Evolutionary conservation across 2,329 filamentous ascomycete species (phyloP).

Genomic region (Talaromyces marneffei): DNA sequence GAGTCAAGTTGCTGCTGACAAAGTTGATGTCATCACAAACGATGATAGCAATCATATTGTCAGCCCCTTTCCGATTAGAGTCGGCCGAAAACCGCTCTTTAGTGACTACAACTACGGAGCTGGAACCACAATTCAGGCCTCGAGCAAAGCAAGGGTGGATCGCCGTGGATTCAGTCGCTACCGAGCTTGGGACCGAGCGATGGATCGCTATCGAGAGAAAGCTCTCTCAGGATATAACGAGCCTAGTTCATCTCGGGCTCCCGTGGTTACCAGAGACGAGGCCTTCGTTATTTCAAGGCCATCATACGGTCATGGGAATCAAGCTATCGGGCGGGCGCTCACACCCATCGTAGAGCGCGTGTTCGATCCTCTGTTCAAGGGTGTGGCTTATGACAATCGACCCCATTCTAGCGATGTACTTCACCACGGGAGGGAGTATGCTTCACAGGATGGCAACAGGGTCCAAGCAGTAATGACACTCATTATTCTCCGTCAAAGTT

Average conservation of each 20-base stretch:
- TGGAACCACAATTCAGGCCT: background rate
- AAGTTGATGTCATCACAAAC: constrained; percentile 31
- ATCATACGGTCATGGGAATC: background rate
- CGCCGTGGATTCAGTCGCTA: constrained; percentile 44
- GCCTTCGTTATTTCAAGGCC: background rate
- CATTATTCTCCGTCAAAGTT: background rate
- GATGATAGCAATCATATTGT: constrained; percentile 34
- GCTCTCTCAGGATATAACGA: background rate
- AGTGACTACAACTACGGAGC: background rate
- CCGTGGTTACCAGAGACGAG: background rate
- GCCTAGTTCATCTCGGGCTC: background rate
- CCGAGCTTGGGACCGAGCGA: constrained; percentile 43
- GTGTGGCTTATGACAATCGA: background rate
- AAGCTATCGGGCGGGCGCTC: background rate
- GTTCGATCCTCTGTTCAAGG: background rate
- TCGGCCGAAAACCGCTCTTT: constrained; percentile 9
- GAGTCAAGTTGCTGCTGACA: constrained; percentile 31
- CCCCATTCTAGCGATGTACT: constrained; percentile 8
- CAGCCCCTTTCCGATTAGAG: constrained; percentile 29
- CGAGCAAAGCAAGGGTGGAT: constrained; percentile 30
- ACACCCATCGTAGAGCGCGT: constrained; percentile 7
- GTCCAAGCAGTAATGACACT: constrained; percentile 5
- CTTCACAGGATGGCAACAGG: background rate
- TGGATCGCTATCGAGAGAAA: constrained; percentile 34
- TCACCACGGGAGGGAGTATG: background rate